Conservation (phyloP, 305 asterid species). For the Fraxinus baroniana region DNA sequence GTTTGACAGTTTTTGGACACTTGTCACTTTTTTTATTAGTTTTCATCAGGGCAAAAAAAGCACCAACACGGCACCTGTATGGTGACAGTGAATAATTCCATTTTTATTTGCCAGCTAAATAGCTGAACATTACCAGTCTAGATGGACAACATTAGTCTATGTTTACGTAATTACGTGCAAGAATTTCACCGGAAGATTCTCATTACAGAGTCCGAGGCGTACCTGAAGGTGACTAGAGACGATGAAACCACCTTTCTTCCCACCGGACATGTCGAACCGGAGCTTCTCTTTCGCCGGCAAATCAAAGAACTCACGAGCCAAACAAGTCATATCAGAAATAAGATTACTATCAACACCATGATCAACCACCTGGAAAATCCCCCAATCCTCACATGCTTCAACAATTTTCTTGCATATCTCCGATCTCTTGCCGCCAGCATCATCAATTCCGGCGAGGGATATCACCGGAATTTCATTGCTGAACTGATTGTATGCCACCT, state of each 20-base stretch:
- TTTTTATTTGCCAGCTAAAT: too few relatives aligned
- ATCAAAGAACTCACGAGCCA: constrained; percentile 51
- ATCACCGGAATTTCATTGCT: constrained; percentile 64
- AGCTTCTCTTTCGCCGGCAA: constrained; percentile 55
- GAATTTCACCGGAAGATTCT: neutral
- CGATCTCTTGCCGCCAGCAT: constrained; percentile 26
- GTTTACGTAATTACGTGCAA: neutral
- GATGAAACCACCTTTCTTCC: constrained; percentile 69
- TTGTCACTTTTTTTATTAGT: too few relatives aligned
- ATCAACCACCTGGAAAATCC: constrained; percentile 62
- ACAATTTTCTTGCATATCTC: constrained; percentile 47
- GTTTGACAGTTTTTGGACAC: too few relatives aligned
- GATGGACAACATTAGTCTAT: neutral
- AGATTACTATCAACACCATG: constrained; percentile 52
- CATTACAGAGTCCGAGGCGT: neutral
- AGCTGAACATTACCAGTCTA: neutral
- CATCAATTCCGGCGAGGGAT: constrained; percentile 53
- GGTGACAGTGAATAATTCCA: too few relatives aligned
- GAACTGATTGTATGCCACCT: constrained; percentile 53
- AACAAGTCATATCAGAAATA: constrained; percentile 38
- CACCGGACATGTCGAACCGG: constrained; percentile 65
- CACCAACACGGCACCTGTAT: too few relatives aligned
- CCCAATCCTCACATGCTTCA: constrained; percentile 70
- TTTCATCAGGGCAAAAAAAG: too few relatives aligned
- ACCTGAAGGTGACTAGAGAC: constrained; percentile 77